Evolutionary conservation across 805 yeast genomes (phyloP).

Genomic region (Lachancea lanzarotensis): DNA sequence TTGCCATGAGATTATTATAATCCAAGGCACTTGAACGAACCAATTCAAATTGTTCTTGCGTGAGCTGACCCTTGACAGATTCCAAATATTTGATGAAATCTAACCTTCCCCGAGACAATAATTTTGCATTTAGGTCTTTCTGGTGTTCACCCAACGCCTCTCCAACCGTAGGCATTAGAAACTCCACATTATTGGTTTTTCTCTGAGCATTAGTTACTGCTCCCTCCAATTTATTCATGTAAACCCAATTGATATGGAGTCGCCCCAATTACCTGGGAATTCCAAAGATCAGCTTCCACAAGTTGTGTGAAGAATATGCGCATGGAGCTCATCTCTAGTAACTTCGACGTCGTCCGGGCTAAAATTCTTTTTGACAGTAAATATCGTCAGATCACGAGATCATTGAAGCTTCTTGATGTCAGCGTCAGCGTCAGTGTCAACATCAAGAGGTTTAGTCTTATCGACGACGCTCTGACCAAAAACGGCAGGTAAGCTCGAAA

Average conservation of each 20-base stretch:
- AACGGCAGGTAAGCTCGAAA: conserved; percentile 17
- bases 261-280: background rate
- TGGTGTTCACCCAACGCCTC: conserved; percentile 1
- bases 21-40: conserved; percentile 19
- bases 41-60: conserved; percentile 24
- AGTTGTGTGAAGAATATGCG: background rate
- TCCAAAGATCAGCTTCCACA: background rate
- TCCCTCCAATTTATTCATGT: conserved; percentile 12
- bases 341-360: background rate
- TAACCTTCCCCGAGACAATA: conserved; percentile 21
- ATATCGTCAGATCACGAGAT: conserved; percentile 1
- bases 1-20: conserved; percentile 14
- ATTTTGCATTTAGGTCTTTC: conserved; percentile 9
- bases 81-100: conserved; percentile 18
- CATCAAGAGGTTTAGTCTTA: background rate
- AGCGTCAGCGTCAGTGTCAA: background rate
- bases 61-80: conserved; percentile 22
- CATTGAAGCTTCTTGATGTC: conserved; percentile 1
- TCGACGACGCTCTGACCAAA: background rate
- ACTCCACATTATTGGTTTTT: conserved; percentile 11
- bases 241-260: background rate
- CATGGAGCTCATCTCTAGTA: background rate
- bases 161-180: conserved; percentile 7
- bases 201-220: conserved; percentile 6
- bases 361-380: background rate